Base-by-base conservation (phyloP, 345 rosid species). In the Citrus trifoliata region DNA sequence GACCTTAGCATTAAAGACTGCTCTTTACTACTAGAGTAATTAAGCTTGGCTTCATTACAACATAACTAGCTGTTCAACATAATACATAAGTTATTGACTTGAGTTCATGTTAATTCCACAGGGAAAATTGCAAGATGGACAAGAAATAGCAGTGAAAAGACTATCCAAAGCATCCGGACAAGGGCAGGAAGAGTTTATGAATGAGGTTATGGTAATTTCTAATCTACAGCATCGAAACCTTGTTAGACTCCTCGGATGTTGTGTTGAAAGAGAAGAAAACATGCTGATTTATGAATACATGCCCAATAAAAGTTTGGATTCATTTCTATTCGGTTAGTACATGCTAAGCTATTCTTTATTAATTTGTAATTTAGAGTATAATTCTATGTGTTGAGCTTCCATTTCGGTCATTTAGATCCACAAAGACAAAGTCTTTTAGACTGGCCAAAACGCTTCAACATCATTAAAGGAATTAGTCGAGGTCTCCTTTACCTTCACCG, bases 121-220 rank as follows among this genome's bases (percentile, higher is more conserved):
- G 96, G 98, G 96, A 10, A 77, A 22, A 33, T 62, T 93, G 9
- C 38, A 70, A 0, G 75, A 80, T 80, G 91, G 91, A 22, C 76
- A 56, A 71, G 84, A 87, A 40, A 82, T 93, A 33, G 96, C 92
- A 6, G 90, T 88, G 53, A 93, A 93, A 82, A 85, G 90, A 78
- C 81, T 90, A 8, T 85, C 91, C 6, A 72, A 86, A 4, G 78
- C 74, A 32, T 93, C 98, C 0, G 86, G 90, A n/a, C 95, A 90
- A 82, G 98, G 96, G 10, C 68, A 84, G 0, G 80, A 80, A 64
- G 93, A 91, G 67, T 88, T 93, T 61, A 84, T 80, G 79, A 93
- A 53, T 53, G 58, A 53, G 58, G 58, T 53, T 18, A 18, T 53
- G 58, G 58, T 53, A 53, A 53, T 53, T 53, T 53, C 58, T 18